phyloP scores from a whole-genome alignment of 805 yeast species.

The Myxozyma udenii region DNA sequence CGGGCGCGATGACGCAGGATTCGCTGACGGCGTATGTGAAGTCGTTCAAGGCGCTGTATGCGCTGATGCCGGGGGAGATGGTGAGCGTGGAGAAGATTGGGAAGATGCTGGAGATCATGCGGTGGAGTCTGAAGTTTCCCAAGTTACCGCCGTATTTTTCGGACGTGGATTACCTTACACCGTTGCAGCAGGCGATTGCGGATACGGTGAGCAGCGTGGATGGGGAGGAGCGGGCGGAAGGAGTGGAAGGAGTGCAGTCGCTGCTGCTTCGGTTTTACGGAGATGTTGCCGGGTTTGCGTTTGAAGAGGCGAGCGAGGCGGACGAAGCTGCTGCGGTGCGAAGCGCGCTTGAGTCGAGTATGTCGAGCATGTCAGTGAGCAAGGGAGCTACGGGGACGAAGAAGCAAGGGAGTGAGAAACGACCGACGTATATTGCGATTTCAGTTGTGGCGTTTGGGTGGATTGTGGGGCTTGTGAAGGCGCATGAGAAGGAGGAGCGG shows the following conservation, averaged over 20 bases:
- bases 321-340: background rate
- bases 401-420: conserved; percentile 7
- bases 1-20: conserved; percentile 42
- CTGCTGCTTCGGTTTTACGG: conserved; percentile 18
- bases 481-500: conserved; percentile 1
- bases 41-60: conserved; percentile 53
- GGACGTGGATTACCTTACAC: conserved; percentile 59
- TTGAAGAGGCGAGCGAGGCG: conserved; percentile 4
- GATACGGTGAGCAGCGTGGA: conserved; percentile 42
- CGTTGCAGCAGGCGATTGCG: conserved; percentile 60
- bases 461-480: conserved; percentile 7
- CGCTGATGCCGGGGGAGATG: conserved; percentile 41
- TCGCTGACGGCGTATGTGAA: conserved; percentile 56
- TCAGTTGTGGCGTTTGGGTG: conserved; percentile 20
- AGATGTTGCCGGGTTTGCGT: conserved; percentile 28
- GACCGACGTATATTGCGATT: conserved; percentile 24
- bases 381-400: background rate
- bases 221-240: conserved; percentile 1
- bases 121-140: conserved; percentile 69
- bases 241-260: conserved; percentile 11
- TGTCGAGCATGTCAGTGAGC: background rate
- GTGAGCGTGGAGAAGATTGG: conserved; percentile 44
- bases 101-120: conserved; percentile 55
- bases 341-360: background rate
- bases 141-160: conserved; percentile 55